Conservation (phyloP, 2,329 filamentous ascomycete species). For the Thelonectria discophora region DNA sequence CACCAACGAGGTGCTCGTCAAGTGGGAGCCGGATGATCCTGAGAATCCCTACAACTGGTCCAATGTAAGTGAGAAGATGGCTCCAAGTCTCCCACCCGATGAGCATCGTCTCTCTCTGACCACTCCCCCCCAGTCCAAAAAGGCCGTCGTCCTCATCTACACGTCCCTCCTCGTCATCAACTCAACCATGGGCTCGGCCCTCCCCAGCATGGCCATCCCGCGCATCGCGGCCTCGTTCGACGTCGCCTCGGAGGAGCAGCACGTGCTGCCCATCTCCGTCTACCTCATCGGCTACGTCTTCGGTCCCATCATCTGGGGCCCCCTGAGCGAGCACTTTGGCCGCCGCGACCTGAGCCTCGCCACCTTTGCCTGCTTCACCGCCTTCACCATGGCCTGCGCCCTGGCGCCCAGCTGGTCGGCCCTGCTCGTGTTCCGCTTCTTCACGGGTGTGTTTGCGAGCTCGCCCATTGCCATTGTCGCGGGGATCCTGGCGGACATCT, state of each 20-base stretch:
- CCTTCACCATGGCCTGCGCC: constrained; percentile 65
- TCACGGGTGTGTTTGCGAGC: constrained; percentile 63
- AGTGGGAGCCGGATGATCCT: constrained; percentile 58
- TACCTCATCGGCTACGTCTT: constrained; percentile 72
- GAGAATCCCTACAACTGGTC: constrained; percentile 66
- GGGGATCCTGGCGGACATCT: constrained; percentile 74
- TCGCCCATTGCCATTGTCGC: constrained; percentile 69
- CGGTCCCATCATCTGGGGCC: constrained; percentile 69
- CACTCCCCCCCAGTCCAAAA: constrained; percentile 57
- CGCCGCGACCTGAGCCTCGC: constrained; percentile 57
- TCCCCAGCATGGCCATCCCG: constrained; percentile 70
- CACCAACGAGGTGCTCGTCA: constrained; percentile 49
- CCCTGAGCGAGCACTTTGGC: constrained; percentile 72
- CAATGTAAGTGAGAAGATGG: constrained; percentile 45
- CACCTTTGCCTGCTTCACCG: constrained; percentile 58
- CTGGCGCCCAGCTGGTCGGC: constrained; percentile 61
- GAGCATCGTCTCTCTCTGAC: no score
- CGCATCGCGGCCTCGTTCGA: constrained; percentile 66
- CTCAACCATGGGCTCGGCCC: constrained; percentile 70
- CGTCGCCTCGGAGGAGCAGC: constrained; percentile 57
- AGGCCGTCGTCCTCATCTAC: constrained; percentile 62
- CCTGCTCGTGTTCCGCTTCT: constrained; percentile 64
- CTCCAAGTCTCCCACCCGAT: no score
- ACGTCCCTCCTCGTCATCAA: constrained; percentile 71
- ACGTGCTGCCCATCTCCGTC: constrained; percentile 67